Evolutionary conservation across 208 protist genomes (phyloP).

Genomic region (Trichomonas gallinae): DNA sequence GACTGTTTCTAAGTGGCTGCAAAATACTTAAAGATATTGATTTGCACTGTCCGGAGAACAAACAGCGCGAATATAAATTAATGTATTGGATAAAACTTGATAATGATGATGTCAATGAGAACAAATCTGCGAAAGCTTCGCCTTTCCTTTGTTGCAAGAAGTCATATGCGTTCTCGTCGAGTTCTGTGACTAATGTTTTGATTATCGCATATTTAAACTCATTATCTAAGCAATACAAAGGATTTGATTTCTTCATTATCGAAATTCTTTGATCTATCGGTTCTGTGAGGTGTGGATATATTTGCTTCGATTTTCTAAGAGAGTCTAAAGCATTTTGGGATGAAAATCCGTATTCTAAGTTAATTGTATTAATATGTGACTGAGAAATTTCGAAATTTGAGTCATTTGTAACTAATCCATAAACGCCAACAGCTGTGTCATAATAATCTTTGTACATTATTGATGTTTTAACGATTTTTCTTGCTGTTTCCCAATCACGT

Average conservation of each 20-base stretch:
- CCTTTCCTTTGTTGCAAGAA: neutral
- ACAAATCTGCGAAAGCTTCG: neutral
- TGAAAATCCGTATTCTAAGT: neutral
- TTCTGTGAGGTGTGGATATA: neutral
- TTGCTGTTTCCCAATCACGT: neutral
- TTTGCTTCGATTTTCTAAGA: neutral
- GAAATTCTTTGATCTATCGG: neutral
- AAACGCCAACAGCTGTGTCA: neutral
- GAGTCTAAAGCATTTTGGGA: neutral
- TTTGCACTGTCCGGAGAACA: neutral
- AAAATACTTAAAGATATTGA: neutral
- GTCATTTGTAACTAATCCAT: neutral
- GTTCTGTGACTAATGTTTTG: neutral
- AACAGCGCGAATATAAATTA: neutral
- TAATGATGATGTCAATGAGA: neutral
- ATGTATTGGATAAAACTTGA: neutral
- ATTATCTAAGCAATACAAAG: neutral
- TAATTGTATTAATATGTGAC: neutral
- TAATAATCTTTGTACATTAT: neutral
- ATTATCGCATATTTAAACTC: neutral
- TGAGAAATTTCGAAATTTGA: neutral
- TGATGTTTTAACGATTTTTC: neutral
- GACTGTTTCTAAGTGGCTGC: neutral
- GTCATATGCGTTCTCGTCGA: neutral
- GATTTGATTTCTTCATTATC: neutral